Evolutionary conservation across 768 basidiomycete genomes (phyloP), one percentile per base, ranked within the genome.

Genomic region (Tephrocybe sp.): DNA sequence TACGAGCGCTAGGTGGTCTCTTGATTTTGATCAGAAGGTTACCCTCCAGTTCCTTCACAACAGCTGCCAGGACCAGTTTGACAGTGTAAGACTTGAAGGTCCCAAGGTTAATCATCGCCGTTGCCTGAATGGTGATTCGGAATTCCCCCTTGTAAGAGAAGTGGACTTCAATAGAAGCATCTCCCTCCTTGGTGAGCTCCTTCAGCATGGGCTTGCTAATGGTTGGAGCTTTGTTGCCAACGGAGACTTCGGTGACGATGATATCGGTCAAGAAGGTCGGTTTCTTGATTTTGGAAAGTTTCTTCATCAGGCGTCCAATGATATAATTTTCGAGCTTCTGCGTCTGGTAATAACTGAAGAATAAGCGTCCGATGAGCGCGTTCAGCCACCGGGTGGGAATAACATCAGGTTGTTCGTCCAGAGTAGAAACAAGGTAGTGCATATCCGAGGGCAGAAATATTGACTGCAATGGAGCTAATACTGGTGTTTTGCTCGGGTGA

Each of bases 331-430:
- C 96, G 47, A 98, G 74, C 24, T 70, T 71, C 44, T 86, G 79
- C 1, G 95, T 99, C 47, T 83, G 83, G 70, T 97, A 96, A 63
- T 89, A 84, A 57, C 87, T 87, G 71, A 96, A 91, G 74, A 98
- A 98, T 11, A 98, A 62, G 16, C 97, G 86, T 3, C 95, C 97
- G 52, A 98, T 70, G 47, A 98, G 72, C 0, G 93, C 97, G 62
- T 99, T 99, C 40, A 98, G 72, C 97, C 97, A 99, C 4, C 96
- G 87, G 82, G 94, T 92, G 2, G 94, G 95, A 51, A 98, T 94
- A 53, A 94, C 88, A 64, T 99, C 96, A 2, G 97, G 90, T 63
- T 93, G 91, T 57, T 87, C 83, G 69, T 98, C 97, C 52, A 99
- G 75, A 5, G 86, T 90, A 13, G 84, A 72, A 50, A 98, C 86